A percentile compares a stretch with the other conserved stretches of the same genome.
phyloP scores from a whole-genome alignment of 176 grass and related monocot species.

The Lolium perenne region DNA sequence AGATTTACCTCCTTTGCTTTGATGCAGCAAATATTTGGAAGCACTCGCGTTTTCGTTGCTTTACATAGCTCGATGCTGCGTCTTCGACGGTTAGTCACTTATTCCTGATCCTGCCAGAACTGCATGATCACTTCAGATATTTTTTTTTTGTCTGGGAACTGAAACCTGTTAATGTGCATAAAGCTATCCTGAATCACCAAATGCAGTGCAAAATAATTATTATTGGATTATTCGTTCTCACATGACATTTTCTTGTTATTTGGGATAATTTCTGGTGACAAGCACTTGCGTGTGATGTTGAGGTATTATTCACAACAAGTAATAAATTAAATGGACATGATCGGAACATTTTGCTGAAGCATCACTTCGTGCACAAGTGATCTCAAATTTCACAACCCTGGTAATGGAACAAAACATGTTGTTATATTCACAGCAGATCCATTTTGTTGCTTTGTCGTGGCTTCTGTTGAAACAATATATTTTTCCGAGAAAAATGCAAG shows the following conservation, averaged over 20 bases:
- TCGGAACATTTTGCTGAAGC: conserved; percentile 2
- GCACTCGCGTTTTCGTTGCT: conserved; percentile 83
- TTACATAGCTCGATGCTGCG: conserved; percentile 86
- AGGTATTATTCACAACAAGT: background rate
- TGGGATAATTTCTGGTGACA: background rate
- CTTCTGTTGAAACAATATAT: background rate
- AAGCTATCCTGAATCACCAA: conserved; percentile 20
- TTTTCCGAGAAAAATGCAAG: background rate
- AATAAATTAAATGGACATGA: background rate
- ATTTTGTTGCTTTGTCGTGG: conserved; percentile 8
- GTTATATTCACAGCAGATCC: background rate
- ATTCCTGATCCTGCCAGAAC: conserved; percentile 12
- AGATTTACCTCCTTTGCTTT: conserved; percentile 39
- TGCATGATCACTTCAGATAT: background rate
- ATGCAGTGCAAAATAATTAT: conserved; percentile 1
- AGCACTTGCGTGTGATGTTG: background rate
- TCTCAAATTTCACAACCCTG: background rate
- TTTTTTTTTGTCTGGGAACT: background rate
- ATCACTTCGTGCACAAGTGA: background rate
- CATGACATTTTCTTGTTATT: background rate
- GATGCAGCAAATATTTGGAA: conserved; percentile 88
- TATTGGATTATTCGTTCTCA: conserved; percentile 32
- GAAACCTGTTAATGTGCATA: conserved; percentile 33
- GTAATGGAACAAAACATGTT: background rate
- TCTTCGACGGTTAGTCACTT: conserved; percentile 67